Percentiles rank a stretch among this genome's conserved stretches.
Evolutionary conservation across 805 yeast genomes (phyloP).

Genomic region (Candida hungchunana): DNA sequence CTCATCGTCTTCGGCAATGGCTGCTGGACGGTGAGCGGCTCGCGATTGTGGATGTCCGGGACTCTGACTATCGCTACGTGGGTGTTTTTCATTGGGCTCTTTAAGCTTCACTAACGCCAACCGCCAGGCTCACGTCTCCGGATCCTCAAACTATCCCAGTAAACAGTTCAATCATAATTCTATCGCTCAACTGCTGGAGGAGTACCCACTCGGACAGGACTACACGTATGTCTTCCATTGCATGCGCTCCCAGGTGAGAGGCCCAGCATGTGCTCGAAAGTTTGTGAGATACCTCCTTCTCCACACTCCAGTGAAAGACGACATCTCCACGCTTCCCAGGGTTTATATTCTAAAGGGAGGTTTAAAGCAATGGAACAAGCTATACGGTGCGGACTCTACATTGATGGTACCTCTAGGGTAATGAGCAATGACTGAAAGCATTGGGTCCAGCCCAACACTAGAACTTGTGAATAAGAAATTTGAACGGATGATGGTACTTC

Average conservation of each 20-base stretch:
- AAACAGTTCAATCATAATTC: conserved; percentile 5
- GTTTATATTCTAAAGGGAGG: conserved; percentile 23
- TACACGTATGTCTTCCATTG: conserved; percentile 21
- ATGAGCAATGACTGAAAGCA: not conserved
- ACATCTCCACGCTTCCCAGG: conserved; percentile 6
- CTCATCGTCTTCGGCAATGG: conserved; percentile 11
- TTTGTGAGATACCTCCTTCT: conserved; percentile 10
- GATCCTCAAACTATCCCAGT: conserved; percentile 14
- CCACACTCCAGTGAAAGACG: conserved; percentile 6
- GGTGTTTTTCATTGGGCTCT: not conserved
- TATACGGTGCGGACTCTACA: conserved; percentile 12
- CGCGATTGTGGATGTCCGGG: conserved; percentile 22
- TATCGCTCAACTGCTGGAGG: conserved; percentile 3
- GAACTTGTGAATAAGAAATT: conserved; percentile 15
- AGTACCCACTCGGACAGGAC: conserved; percentile 2
- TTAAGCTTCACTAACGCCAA: conserved; percentile 6
- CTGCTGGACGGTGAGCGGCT: conserved; percentile 1
- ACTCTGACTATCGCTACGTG: conserved; percentile 14
- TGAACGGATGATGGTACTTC: conserved; percentile 12
- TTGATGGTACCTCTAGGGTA: conserved; percentile 10
- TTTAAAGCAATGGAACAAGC: conserved; percentile 20
- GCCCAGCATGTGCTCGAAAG: conserved; percentile 16
- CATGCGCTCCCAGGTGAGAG: conserved; percentile 23
- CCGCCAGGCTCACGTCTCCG: conserved; percentile 11
- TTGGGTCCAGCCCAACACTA: not conserved